These are phyloP conservation scores for Giardia muris DNA, from an alignment of 208 protist genomes.

Conservation along the genomic window DNA sequence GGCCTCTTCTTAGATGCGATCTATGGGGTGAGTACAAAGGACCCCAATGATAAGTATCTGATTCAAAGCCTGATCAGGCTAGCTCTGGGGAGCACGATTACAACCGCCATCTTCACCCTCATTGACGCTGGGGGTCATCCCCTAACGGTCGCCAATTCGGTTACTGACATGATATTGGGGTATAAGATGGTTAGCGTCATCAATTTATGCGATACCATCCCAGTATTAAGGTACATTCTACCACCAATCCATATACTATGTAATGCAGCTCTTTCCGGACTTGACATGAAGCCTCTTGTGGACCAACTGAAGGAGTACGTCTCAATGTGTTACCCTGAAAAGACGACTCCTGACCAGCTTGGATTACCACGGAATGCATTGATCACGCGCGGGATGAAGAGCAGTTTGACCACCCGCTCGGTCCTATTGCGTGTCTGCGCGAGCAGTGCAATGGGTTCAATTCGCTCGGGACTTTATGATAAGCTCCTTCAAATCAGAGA, in stretches of 20 bases:
- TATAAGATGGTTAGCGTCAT: neutral
- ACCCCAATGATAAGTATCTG: neutral
- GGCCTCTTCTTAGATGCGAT: neutral
- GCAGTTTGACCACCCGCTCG: neutral
- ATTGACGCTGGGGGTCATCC: neutral
- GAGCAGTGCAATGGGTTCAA: neutral
- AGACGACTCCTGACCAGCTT: neutral
- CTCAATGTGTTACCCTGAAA: neutral
- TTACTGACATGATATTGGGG: neutral
- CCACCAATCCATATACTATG: neutral
- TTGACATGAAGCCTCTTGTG: neutral
- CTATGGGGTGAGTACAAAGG: conserved; percentile 15
- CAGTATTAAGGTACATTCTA: neutral
- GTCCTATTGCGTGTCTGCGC: neutral
- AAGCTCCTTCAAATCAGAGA: neutral
- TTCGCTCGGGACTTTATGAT: neutral
- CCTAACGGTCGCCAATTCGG: neutral
- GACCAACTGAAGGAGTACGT: neutral
- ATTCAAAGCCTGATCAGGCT: neutral
- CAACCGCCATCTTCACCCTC: neutral
- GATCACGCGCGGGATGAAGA: neutral
- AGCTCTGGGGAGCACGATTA: too few species aligned
- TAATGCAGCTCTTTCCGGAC: neutral
- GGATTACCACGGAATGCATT: neutral
- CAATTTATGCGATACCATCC: neutral